Percentiles rank a stretch among this genome's conserved stretches.
These are phyloP conservation scores for Coemansia javaensis DNA, from an alignment of 192 early-diverging fungal genomes.

Conservation along the genomic window DNA sequence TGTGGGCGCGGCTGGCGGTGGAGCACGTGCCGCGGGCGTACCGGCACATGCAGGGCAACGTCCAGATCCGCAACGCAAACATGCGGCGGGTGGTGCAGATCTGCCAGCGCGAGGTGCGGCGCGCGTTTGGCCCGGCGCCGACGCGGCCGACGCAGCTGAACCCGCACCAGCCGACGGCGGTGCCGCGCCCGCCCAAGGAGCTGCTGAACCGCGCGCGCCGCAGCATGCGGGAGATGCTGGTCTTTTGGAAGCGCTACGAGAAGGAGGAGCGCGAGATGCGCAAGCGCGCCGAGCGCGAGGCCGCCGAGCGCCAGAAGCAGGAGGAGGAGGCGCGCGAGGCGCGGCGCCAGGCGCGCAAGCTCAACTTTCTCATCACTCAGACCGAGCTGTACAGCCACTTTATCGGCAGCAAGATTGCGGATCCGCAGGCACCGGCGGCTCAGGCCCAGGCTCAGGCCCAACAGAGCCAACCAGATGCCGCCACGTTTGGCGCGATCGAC, in stretches of 20 bases:
- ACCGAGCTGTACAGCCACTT: conserved; percentile 92
- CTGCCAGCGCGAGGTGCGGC: conserved; percentile 69
- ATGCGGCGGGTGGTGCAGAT: conserved; percentile 66
- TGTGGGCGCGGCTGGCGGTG: conserved; percentile 24
- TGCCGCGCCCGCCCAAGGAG: conserved; percentile 54
- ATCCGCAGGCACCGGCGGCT: not conserved
- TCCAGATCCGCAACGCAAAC: conserved; percentile 50
- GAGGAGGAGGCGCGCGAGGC: conserved; percentile 83
- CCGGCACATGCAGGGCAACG: conserved; percentile 36
- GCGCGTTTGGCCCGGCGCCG: conserved; percentile 50
- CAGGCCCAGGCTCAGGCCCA: no score
- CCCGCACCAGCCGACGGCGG: conserved; percentile 20
- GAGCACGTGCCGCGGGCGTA: conserved; percentile 43
- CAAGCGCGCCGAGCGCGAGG: conserved; percentile 85
- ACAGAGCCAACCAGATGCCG: not conserved
- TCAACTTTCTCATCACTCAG: conserved; percentile 89
- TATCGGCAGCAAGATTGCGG: conserved; percentile 73
- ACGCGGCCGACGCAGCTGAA: conserved; percentile 33
- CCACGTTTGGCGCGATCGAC: conserved; percentile 58
- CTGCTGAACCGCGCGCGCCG: conserved; percentile 59
- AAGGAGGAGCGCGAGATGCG: conserved; percentile 83
- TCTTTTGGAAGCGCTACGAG: conserved; percentile 90
- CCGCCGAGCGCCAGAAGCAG: conserved; percentile 65
- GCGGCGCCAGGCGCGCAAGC: conserved; percentile 77
- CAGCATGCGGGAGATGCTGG: conserved; percentile 72